Base-by-base conservation (phyloP, 768 basidiomycete genomes). In the Galerina sulciceps region DNA sequence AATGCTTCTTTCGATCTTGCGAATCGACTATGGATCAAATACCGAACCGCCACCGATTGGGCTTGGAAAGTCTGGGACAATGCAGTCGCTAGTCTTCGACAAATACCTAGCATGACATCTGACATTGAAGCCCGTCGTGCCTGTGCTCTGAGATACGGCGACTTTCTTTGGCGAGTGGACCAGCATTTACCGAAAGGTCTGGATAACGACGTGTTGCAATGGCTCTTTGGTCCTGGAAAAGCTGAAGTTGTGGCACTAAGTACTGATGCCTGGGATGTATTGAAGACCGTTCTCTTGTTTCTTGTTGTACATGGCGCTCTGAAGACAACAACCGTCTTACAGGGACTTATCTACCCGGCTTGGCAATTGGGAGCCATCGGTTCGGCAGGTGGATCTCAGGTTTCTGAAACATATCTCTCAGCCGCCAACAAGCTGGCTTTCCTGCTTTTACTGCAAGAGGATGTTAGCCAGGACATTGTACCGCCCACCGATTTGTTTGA, bases 21-120 rank as follows among this genome's bases (percentile, higher is more conserved):
- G 0, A 89, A 89, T 63, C 82, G 82, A 45, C 76, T 94, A 13
- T 94, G 92, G 92, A 89, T 90, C 71, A 89, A 90, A 67, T 93
- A 93, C 64, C 85, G 89, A 42, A 84, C 83, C 14, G 84, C 90
- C 0, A 66, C 72, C 13, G 84, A 91, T 64, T 93, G 91, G 90
- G 90, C 83, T 1, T 89, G 85, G 85, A 89, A 87, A 64, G 88
- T 89, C 17, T 93, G 91, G 91, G 90, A 93, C 68, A 93, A 90
- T 65, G 85, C 88, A 1, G 79, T 94, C 43, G 85, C 89, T 6
- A 88, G 87, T 51, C 76, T 94, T 43, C 88, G 87, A 42, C 88
- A 89, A 68, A 79, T 90, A 43, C 84, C 87, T 6, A 71, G 73
- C 43, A 82, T 89, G 77, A 79, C 79, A 14, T 64, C 76, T 4